Conservation (phyloP, 306 rosid genomes). For the Pyrus betulifolia region DNA sequence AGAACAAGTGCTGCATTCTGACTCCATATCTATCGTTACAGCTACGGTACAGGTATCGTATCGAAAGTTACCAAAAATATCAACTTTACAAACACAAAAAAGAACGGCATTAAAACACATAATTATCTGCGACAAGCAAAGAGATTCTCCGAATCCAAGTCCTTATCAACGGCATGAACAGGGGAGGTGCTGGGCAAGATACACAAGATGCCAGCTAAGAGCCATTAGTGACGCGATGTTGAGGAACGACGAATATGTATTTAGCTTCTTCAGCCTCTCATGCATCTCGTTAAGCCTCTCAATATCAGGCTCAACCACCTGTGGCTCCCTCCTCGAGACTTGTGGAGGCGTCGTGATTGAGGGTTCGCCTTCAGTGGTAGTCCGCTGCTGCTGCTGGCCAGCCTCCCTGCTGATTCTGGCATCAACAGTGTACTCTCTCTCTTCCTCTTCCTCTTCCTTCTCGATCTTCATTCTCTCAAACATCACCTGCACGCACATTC, state of each 20-base stretch:
- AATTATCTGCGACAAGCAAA: not conserved
- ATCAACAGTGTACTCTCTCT: conserved; percentile 33
- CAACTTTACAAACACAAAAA: not conserved
- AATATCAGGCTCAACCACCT: conserved; percentile 24
- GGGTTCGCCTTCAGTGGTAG: not conserved
- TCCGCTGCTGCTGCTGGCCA: conserved; percentile 5
- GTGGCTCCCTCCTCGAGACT: conserved; percentile 5
- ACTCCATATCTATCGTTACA: too few relatives aligned
- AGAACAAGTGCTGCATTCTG: too few relatives aligned
- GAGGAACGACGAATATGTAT: conserved; percentile 45
- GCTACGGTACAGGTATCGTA: not conserved
- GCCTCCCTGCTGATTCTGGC: not conserved
- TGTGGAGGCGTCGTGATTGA: not conserved
- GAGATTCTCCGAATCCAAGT: not conserved
- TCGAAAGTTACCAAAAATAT: too few relatives aligned
- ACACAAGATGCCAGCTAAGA: conserved; percentile 64
- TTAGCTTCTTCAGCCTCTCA: conserved; percentile 56
- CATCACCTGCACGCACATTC: conserved; percentile 40
- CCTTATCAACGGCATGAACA: not conserved
- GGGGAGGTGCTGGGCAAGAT: conserved; percentile 39
- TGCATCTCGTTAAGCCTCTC: conserved; percentile 17
- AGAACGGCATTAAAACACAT: not conserved
- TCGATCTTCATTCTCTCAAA: conserved; percentile 63
- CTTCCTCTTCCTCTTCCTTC: conserved; percentile 79
- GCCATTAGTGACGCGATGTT: conserved; percentile 52